Evolutionary conservation across 139 green algal species (phyloP), one percentile per base, ranked within the genome.

Genomic region (Haematococcus sp.): DNA sequence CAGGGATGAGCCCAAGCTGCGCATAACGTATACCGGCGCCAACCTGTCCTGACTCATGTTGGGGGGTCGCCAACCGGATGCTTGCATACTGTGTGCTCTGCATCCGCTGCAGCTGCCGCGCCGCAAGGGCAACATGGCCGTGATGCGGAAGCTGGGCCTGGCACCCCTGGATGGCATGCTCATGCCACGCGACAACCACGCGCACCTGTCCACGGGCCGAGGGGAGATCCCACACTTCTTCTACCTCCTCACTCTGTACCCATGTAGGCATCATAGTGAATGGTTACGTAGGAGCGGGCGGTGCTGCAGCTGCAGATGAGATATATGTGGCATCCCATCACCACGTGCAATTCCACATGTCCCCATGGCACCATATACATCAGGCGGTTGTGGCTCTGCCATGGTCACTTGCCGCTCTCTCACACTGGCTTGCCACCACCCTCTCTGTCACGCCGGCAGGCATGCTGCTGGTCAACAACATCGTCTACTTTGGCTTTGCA

Each of bases 181-280:
- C 9, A 31, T 73, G 74, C 74, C 74, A 4, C 65, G 73, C 1
- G 74, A 80, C 44, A 25, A 20, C 4, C 11, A 16, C 56, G 34
- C 28, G 3, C 55, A 74, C 31, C 66, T 69, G 3, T 40, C 56
- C 30, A 75, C 74, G 13, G 74, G 74, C 1, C 28, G 32, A 11
- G 66, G n/a, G 25, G 74, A 80, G 67, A n/a, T 80, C 3, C 74
- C 74, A 22, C 59, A 80, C 74, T 35, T 80, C 17, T 31, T 75
- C 0, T 75, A 70, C 58, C 66, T 80, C 16, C 13, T 80, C 31
- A 71, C 58, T 15, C 56, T 80, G 5, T 75, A 80, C 59, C 74
- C 74, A 3, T 23, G 11, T n/a, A n/a, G n/a, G n/a, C n/a, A n/a
- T n/a, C n/a, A n/a, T n/a, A n/a, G n/a, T n/a, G n/a, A n/a, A n/a